Base-by-base conservation (phyloP, 2,329 filamentous ascomycete species). In the Aspergillus jensenii region DNA sequence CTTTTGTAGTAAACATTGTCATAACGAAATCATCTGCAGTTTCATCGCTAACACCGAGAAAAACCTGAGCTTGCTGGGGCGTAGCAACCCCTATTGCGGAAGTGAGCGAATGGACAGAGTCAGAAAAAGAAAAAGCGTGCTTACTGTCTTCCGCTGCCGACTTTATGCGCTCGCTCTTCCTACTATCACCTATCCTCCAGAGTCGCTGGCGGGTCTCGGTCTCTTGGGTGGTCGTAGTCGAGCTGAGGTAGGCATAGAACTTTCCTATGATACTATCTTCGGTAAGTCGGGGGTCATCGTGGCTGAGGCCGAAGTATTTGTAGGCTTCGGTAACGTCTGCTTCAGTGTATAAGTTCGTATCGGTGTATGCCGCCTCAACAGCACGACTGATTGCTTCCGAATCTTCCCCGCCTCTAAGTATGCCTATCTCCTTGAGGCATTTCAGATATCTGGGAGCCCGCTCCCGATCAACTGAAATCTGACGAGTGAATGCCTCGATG, bases 41-140 rank as follows among this genome's bases (percentile, higher is more conserved):
- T 11, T 73, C 72, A 27, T 73, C 70, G 52, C 78, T 74, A 11
- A 84, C 81, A 7, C 81, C 83, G 12, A 90, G 77, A 74, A 83
- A 90, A 12, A 81, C 75, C 33, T 88, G 76, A 1, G 88, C 88
- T 67, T 89, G 84, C 46, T 85, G 81, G 55, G 84, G 82, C n/a
- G 81, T 86, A 60, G 87, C 81, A 27, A 88, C 78, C 14, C 78
- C 78, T 80, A 59, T 57, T 3, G 19, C n/a, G 12, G 3, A 23
- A 11, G 25, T 48, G n/a, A 48, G 43, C 33, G 8, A 54, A 27
- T 21, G 31, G 41, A 31, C 11, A 19, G 41, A 19, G 54, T 9
- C 9, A 23, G 8, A n/a, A n/a, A 46, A 47, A 6, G 61, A 33
- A 19, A 12, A 40, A 40, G 47, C 14, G 14, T 27, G 19, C 73